Evolutionary conservation across 805 yeast species (phyloP).

Genomic region (Starmera caribaea): DNA sequence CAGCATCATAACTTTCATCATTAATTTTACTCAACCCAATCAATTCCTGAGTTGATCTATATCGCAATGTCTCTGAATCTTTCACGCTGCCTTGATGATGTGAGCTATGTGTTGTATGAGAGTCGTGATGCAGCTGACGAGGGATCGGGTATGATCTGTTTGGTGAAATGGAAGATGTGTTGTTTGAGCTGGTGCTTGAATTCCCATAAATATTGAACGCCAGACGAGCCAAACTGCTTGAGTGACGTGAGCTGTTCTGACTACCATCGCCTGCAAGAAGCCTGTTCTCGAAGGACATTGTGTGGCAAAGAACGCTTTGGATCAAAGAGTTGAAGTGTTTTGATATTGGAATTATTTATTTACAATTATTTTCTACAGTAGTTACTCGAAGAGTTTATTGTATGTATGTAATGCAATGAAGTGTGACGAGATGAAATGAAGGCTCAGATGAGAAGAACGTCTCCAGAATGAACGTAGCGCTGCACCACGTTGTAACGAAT

Average conservation of each 20-base stretch:
- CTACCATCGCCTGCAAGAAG: not conserved
- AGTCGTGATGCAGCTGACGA: constrained; percentile 8
- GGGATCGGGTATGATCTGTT: constrained; percentile 5
- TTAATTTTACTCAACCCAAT: constrained; percentile 13
- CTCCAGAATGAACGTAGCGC: constrained; percentile 29
- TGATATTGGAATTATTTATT: too few species aligned
- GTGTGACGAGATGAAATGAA: too few species aligned
- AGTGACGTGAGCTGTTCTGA: constrained; percentile 12
- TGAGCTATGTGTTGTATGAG: constrained; percentile 7
- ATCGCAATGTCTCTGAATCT: constrained; percentile 15
- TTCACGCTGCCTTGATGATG: constrained; percentile 11
- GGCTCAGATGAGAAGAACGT: constrained; percentile 30
- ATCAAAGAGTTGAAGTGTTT: too few species aligned
- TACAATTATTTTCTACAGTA: too few species aligned
- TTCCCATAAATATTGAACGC: constrained; percentile 52
- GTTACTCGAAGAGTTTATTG: too few species aligned
- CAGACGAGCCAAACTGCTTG: constrained; percentile 35
- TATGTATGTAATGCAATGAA: too few species aligned
- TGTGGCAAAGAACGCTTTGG: too few species aligned
- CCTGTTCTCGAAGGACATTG: not conserved
- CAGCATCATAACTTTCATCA: constrained; percentile 10
- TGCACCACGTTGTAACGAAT: constrained; percentile 52
- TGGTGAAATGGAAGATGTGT: constrained; percentile 10
- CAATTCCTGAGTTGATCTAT: constrained; percentile 23
- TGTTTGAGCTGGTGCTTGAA: constrained; percentile 13